Base-by-base conservation (phyloP, 805 yeast genomes). In the Saturnispora serradocipensis region DNA sequence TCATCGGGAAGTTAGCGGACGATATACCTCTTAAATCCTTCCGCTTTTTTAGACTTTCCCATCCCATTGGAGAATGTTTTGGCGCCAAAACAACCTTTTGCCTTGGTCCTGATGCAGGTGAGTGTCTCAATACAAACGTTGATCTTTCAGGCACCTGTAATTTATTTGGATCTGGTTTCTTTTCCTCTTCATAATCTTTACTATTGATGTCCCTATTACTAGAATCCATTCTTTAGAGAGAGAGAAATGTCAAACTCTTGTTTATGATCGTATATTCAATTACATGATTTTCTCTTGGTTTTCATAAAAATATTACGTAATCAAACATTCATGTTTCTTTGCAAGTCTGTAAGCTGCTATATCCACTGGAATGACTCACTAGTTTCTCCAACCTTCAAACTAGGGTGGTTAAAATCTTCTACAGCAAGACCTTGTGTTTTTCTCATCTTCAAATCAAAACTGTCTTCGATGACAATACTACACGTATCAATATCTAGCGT, bases 1-100 rank as follows among this genome's bases (percentile, higher is more conserved):
- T 69, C 16, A 84, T 57, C 0, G 87, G 88, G 48, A 82, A 82
- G 2, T 39, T 51, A 1, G 58, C 45, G 0, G 80, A 74, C 38
- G 67, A 65, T 0, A 75, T 72, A 2, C 81, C 84, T 56, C 86
- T 65, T 42, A 86, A 72, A 53, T 79, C 72, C 53, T 67, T 76
- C 6, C 74, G 68, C 13, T 68, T 62, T 49, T 79, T 81, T 27
- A 79, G 63, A 8, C 73, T 66, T 13, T 90, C 95, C 96, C 96
- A 88, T 63, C 88, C 96, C 54, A 88, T 66, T 0, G 95, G 90
- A 2, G 96, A 88, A 61, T 82, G 87, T 1, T 95, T 95, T 0
- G 93, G 95, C 43, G 75, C 71, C 16, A 88, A 71, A 0, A 67
- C 72, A 4, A 87, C 90, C 59, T 88, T 86, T 48, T 64, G 66